Base-by-base conservation (phyloP, 2,329 filamentous ascomycete species). In the Byssoonygena ceratinophila region DNA sequence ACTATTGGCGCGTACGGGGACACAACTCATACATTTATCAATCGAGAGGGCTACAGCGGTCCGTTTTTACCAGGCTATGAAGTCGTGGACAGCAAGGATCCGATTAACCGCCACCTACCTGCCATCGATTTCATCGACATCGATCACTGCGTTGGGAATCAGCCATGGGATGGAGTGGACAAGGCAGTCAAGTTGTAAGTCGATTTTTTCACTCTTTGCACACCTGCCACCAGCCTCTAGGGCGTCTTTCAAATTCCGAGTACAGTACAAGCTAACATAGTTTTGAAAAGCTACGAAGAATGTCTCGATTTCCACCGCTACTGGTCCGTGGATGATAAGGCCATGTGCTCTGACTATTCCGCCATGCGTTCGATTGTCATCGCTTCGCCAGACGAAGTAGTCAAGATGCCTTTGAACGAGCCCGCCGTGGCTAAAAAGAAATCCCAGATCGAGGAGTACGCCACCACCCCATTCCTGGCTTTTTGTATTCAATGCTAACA, bases 321-420 rank as follows among this genome's bases (percentile, higher is more conserved):
- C 80, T 95, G 90, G 89, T 86, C 81, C 46, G 88, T 94, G 54
- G 90, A 95, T 69, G 90, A 95, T 75, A 83, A 80, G 57, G 80
- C 88, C 64, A 92, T 95, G 73, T 86, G 82, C 74, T 92, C 87
- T 57, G 88, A 94, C 63, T 95, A 86, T 76, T 88, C 83, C 0
- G 87, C 90, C 8, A 79, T 95, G 58, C 86, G 82, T 68, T 86
- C 81, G 58, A 81, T 94, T 63, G 90, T 95, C 64, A 91, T 95
- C 83, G 81, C 85, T 41, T 87, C 83, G 22, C 80, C 81, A 52
- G 85, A 89, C 72, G 84, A 89, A 58, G 69, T 83, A 3, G 87
- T 95, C 71, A 95, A 95, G 74, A 95, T 95, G 87, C 90, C 90
- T 60, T 91, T 95, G 77, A 95, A 95, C 73, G 89, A 95, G 73